Conservation (phyloP, 768 basidiomycete species). For the Rhizopogon vulgaris region DNA sequence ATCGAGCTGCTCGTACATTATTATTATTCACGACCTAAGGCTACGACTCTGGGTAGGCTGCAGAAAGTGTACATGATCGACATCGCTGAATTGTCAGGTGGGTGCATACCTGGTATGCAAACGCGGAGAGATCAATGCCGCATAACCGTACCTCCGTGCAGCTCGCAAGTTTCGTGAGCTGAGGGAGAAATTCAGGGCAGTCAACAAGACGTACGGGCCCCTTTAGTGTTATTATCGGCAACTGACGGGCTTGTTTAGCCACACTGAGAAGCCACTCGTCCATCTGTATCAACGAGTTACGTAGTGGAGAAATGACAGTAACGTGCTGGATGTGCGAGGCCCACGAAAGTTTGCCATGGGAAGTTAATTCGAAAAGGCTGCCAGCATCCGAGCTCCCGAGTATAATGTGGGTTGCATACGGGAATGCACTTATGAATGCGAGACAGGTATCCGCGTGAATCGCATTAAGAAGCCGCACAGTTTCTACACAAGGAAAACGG, state of each 20-base stretch:
- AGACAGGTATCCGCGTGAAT: background rate
- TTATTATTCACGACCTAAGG: background rate
- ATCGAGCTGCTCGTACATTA: background rate
- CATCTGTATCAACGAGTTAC: background rate
- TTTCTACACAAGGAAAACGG: constrained; percentile 1
- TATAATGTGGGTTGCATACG: background rate
- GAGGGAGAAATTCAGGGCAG: background rate
- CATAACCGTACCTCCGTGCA: background rate
- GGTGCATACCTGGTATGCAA: no score
- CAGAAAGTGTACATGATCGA: background rate
- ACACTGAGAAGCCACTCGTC: background rate
- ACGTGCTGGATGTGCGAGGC: background rate
- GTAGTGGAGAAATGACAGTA: background rate
- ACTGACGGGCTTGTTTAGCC: background rate
- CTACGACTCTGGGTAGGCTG: background rate
- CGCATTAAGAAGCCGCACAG: background rate
- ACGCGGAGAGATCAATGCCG: background rate
- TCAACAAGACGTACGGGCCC: background rate
- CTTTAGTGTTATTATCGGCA: background rate
- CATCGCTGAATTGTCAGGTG: background rate
- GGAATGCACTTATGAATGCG: background rate
- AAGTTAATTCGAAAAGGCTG: background rate
- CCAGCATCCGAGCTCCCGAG: background rate
- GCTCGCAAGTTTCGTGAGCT: background rate
- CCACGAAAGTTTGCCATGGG: background rate